These are phyloP conservation scores for Crithidia acanthocephali DNA, from an alignment of 208 protist species.

Conservation along the genomic window DNA sequence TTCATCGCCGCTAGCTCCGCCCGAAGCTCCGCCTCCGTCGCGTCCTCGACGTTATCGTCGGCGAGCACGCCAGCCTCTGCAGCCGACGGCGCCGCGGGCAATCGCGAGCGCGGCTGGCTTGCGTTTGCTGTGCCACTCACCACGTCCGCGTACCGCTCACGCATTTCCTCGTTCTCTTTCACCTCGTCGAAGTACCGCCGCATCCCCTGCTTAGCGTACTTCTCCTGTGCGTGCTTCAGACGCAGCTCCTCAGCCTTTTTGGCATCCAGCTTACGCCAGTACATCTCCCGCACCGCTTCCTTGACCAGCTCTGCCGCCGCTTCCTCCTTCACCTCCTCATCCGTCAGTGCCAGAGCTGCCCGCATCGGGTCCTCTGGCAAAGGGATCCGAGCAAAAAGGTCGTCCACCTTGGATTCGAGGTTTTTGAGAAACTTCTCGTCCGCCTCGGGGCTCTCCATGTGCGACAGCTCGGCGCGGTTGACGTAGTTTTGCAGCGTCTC, in stretches of 20 bases:
- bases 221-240: conserved; percentile 62
- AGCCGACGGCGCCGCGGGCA: neutral
- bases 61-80: neutral
- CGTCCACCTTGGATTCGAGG: conserved; percentile 53
- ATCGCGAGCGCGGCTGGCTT: neutral
- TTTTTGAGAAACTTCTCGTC: conserved; percentile 61
- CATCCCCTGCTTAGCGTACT: conserved; percentile 31
- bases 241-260: conserved; percentile 74
- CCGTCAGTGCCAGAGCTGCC: conserved; percentile 65
- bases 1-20: conserved; percentile 60
- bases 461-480: conserved; percentile 60
- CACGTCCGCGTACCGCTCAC: conserved; percentile 1
- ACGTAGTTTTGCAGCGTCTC: conserved; percentile 64
- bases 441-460: conserved; percentile 87
- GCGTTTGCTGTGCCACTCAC: neutral
- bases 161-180: conserved; percentile 15
- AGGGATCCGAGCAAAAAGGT: conserved; percentile 77
- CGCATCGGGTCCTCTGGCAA: conserved; percentile 83
- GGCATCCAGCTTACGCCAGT: conserved; percentile 56
- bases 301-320: conserved; percentile 69
- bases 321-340: conserved; percentile 75
- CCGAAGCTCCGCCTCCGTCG: conserved; percentile 30
- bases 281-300: conserved; percentile 82
- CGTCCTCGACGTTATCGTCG: neutral
- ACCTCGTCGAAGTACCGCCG: conserved; percentile 30